Base-by-base conservation (phyloP, 2,329 filamentous ascomycete genomes). In the Talaromyces sp. region DNA sequence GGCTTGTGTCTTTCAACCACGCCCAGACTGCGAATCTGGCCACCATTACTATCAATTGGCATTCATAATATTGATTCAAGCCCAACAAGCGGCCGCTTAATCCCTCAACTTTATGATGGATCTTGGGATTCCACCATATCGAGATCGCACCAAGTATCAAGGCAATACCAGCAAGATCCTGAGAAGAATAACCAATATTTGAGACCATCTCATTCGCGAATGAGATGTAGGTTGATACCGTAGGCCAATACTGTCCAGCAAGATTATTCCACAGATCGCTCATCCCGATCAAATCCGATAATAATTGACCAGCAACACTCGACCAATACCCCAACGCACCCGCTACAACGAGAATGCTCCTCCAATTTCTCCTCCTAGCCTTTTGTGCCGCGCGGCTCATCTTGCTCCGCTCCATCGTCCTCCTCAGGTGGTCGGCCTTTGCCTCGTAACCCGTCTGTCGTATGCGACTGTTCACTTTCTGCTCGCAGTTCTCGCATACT, bases 401-500 rank as follows among this genome's bases (percentile, higher is more conserved):
- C 61, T 77, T 74, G 58, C 76, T 88, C 67, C 84, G 85, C 52
- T 91, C 87, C 78, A 96, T 86, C 80, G 91, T 87, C 65, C 89
- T 84, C 58, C 88, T 83, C 35, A 96, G 76, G 66, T 92, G 85
- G 68, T 96, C 91, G n/a, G 90, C 89, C 75, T 91, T 91, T 31
- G 92, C 92, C 35, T 87, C 89, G 72, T 96, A 96, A 8, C 86
- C 88, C 0, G 91, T 87, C 67, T 86, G 81, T 23, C 85, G 82
- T 59, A 97, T 86, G 65, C 87, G 84, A 39, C 83, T 79, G 66
- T 88, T 85, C 23, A 93, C 93, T 65, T 81, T 85, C 5, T 88
- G 89, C 66, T 90, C 89, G 75, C 95, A 99, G 52, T 86, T 81
- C 66, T 84, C 84, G 78, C 95, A 99, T 63, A 96, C 88, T 71